These are phyloP conservation scores for Ogataea kodamae DNA, from an alignment of 805 yeast genomes.

Conservation along the genomic window DNA sequence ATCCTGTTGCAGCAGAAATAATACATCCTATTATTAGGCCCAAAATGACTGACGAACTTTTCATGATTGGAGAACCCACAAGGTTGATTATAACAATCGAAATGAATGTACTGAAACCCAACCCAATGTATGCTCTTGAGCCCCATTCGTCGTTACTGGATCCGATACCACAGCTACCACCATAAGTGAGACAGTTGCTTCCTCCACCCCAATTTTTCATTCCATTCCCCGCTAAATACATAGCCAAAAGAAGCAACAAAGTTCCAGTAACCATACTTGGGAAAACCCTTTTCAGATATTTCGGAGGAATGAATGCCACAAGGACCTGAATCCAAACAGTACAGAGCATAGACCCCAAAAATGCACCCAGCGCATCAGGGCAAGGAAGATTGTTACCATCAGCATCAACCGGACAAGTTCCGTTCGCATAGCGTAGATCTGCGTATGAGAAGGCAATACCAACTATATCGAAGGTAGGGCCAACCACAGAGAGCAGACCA, in stretches of 20 bases:
- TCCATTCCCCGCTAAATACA: slow-evolving; percentile 58
- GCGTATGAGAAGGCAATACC: slow-evolving; percentile 64
- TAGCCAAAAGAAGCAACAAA: slow-evolving; percentile 74
- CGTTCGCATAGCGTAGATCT: slow-evolving; percentile 63
- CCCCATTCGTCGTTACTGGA: slow-evolving; percentile 62
- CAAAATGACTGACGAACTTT: slow-evolving; percentile 74
- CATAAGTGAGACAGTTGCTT: slow-evolving; percentile 48
- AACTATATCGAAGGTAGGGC: slow-evolving; percentile 77
- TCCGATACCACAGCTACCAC: slow-evolving; percentile 40
- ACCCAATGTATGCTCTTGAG: slow-evolving; percentile 68
- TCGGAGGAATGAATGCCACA: slow-evolving; percentile 68
- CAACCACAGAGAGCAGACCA: slow-evolving; percentile 77
- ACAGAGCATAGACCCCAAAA: slow-evolving; percentile 63
- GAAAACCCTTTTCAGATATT: slow-evolving; percentile 55
- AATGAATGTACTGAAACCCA: slow-evolving; percentile 69
- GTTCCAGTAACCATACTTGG: slow-evolving; percentile 86
- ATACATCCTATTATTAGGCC: slow-evolving; percentile 79
- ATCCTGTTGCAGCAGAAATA: slow-evolving; percentile 82
- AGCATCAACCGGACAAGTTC: slow-evolving; percentile 52
- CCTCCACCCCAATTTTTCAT: slow-evolving; percentile 83
- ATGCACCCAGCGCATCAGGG: slow-evolving; percentile 74
- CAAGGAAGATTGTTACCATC: slow-evolving; percentile 66
- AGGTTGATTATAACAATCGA: slow-evolving; percentile 66
- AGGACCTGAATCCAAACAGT: slow-evolving; percentile 66
- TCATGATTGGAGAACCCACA: slow-evolving; percentile 83